Conservation (phyloP, 2,329 filamentous ascomycete genomes). For the Phyllosticta ampelicida region DNA sequence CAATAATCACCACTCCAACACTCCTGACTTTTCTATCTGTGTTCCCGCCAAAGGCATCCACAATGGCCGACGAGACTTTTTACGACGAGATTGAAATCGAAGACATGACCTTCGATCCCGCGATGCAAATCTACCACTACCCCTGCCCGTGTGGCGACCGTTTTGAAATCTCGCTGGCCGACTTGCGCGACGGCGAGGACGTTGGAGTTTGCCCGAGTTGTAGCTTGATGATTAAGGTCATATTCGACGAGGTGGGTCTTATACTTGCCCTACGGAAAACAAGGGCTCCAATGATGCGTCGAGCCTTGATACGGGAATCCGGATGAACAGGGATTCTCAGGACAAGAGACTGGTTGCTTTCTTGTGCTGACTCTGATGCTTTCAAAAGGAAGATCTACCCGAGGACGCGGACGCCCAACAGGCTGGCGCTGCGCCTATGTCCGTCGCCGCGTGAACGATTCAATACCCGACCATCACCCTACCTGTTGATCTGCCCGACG, state of each 20-base stretch:
- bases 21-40: background rate
- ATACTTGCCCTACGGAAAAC: background rate
- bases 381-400: constrained; percentile 39
- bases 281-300: background rate
- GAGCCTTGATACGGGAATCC: background rate
- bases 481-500: background rate
- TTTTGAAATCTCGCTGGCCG: constrained; percentile 79
- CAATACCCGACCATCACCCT: background rate
- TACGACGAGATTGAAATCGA: constrained; percentile 98
- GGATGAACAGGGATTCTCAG: background rate
- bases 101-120: constrained; percentile 84
- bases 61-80: constrained; percentile 47
- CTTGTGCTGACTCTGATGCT: background rate
- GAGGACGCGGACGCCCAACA: constrained; percentile 32
- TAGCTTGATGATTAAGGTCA: constrained; percentile 90
- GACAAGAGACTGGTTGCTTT: background rate
- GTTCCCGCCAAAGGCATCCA: constrained; percentile 14
- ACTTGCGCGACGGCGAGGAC: constrained; percentile 80
- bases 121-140: constrained; percentile 83
- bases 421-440: constrained; percentile 20
- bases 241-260: constrained; percentile 69
- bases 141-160: constrained; percentile 95
- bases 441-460: constrained; percentile 29
- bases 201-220: constrained; percentile 97
- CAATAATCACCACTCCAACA: background rate